phyloP scores from a whole-genome alignment of 2,329 filamentous ascomycete genomes.

The Talaromyces sp. region DNA sequence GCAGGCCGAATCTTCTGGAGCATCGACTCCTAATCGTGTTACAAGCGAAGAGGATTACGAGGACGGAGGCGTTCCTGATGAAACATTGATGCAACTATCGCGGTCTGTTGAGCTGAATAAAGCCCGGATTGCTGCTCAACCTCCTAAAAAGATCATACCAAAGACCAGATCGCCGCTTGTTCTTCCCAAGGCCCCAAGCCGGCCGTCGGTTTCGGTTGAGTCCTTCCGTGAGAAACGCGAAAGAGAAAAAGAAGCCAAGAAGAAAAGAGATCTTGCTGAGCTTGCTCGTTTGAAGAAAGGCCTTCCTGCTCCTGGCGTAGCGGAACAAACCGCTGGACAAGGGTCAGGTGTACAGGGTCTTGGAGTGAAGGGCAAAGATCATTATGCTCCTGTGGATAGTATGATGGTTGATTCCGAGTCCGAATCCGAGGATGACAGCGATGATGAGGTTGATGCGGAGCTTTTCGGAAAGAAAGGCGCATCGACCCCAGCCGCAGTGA shows the following conservation, averaged over 20 bases:
- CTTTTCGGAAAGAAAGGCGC: constrained; percentile 51
- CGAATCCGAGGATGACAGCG: constrained; percentile 68
- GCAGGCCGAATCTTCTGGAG: constrained; percentile 31
- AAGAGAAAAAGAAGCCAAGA: constrained; percentile 69
- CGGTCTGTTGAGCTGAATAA: constrained; percentile 41
- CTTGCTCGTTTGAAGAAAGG: constrained; percentile 64
- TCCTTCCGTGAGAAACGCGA: constrained; percentile 71
- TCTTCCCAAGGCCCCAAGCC: constrained; percentile 22
- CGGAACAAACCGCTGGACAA: constrained; percentile 62
- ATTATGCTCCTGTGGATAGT: constrained; percentile 63
- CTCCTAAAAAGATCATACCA: constrained; percentile 23
- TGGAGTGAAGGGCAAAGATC: constrained; percentile 72
- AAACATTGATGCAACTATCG: constrained; percentile 37
- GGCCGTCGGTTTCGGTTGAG: constrained; percentile 36
- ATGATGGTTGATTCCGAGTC: constrained; percentile 76
- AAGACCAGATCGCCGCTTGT: constrained; percentile 17
- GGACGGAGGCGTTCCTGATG: constrained; percentile 36
- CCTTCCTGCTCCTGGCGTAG: constrained; percentile 46
- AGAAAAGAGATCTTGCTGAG: constrained; percentile 65
- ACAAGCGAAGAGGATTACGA: constrained; percentile 38
- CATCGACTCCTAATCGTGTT: constrained; percentile 25
- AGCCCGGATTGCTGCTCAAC: constrained; percentile 26
- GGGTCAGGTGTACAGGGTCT: constrained; percentile 71
- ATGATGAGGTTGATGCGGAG: constrained; percentile 69
- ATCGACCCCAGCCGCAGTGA: constrained; percentile 37